Percentiles rank a stretch among this genome's conserved stretches.
Evolutionary conservation across 1,284 basidiomycete species (phyloP).

Genomic region (Melampsora americana): DNA sequence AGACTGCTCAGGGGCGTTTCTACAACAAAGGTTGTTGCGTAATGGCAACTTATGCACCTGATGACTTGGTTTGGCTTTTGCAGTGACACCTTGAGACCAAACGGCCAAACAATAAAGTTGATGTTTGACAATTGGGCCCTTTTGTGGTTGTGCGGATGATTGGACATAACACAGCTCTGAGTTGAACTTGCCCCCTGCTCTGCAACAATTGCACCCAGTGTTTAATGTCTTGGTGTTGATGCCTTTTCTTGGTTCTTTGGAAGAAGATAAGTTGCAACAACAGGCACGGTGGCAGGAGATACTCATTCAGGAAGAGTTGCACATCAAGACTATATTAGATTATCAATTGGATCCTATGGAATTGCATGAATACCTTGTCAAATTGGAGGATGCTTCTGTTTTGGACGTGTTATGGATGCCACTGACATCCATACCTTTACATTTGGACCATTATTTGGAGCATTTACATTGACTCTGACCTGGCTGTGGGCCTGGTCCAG

Average conservation of each 20-base stretch:
- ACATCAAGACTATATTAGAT: neutral
- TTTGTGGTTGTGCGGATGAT: neutral
- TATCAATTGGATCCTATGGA: neutral
- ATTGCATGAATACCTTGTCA: neutral
- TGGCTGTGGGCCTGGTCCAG: no score
- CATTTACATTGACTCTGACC: no score
- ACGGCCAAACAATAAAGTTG: neutral
- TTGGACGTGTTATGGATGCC: no score
- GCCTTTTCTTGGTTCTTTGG: neutral
- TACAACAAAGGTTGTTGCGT: neutral
- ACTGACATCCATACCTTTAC: no score
- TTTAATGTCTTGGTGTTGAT: constrained; percentile 1
- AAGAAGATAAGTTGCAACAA: neutral
- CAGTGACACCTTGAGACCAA: neutral
- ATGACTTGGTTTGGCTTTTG: neutral
- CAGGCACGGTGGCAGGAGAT: neutral
- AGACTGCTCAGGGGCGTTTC: neutral
- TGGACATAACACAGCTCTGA: no score
- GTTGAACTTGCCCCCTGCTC: neutral
- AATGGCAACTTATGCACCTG: neutral
- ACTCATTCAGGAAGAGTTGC: neutral
- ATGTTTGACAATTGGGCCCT: neutral
- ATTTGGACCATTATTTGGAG: no score
- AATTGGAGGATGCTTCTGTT: no score
- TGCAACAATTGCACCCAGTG: constrained; percentile 4